Evolutionary conservation across 768 basidiomycete genomes (phyloP), one percentile per base, ranked within the genome.

Genomic region (Candolleomyces eurysporus): DNA sequence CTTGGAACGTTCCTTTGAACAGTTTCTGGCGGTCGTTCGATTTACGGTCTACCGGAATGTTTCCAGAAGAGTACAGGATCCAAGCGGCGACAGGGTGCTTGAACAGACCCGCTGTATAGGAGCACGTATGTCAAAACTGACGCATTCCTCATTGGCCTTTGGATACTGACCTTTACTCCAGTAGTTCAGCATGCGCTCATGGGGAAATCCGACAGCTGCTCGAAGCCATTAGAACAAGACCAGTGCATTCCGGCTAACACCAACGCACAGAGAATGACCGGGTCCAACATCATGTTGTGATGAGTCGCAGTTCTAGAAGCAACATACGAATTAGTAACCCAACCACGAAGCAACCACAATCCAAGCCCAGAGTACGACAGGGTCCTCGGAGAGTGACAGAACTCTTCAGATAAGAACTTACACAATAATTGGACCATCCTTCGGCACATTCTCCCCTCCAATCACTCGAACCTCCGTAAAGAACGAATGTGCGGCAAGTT

Each of bases 261-360:
- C 55, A 54, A 81, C 88, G 72, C 71, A 94, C 92, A 93, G 19
- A 95, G 78, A 59, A 91, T 76, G 42, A 85, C 85, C 22, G 92
- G 92, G 76, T 96, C 94, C 39, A 96, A 82, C 82, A 93, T 94
- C 94, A 96, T 96, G 72, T 97, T 98, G 68, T 94, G 91, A 71
- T 97, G 95, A 36, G 74, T 73, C 19, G 74, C 73, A 50, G 72
- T 71, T 19, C 74, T 73, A 55, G 40, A 63, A 30, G 30, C 52
- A n/a, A 39, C 39, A 56, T 51, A 50, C 36, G 49, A 22, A 30
- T 51, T 31, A 51, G 49, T 22, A 22, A 51, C 19, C 49, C 7
- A 17, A 51, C 30, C 22, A 14, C 49, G 49, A 19, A 51, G n/a
- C 14, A 5, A 30, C 9, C 49, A 51, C 21, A 30, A 30, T 48